These are phyloP conservation scores for Epichloe typhina DNA, from an alignment of 2,329 filamentous ascomycete species.

Conservation along the genomic window DNA sequence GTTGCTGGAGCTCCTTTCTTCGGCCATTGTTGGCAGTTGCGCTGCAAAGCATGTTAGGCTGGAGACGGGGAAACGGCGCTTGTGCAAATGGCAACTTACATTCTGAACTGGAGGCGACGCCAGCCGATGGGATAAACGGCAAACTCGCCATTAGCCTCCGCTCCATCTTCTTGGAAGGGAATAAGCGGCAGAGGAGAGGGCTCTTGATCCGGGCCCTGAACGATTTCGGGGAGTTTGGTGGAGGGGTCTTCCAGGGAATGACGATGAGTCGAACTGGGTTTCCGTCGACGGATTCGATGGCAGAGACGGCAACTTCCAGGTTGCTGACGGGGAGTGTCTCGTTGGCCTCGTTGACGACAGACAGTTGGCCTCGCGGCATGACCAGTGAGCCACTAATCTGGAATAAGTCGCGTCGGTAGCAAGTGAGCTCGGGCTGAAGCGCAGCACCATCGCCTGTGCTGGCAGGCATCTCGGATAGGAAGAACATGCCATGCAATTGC, in stretches of 20 bases:
- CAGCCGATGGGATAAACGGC: constrained; percentile 88
- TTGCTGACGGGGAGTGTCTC: constrained; percentile 70
- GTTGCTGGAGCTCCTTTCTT: constrained; percentile 88
- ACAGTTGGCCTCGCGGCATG: constrained; percentile 63
- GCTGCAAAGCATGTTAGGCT: constrained; percentile 25
- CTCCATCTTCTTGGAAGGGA: constrained; percentile 48
- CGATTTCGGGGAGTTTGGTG: constrained; percentile 58
- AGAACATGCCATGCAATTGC: constrained; percentile 82
- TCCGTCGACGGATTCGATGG: constrained; percentile 88
- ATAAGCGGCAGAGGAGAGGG: constrained; percentile 69
- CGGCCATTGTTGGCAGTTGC: constrained; percentile 94
- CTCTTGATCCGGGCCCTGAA: constrained; percentile 62
- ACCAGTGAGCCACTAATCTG: constrained; percentile 88
- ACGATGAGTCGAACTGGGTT: constrained; percentile 89
- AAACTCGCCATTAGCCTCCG: constrained; percentile 59
- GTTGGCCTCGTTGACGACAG: constrained; percentile 70
- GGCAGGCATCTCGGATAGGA: constrained; percentile 66
- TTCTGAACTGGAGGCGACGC: constrained; percentile 86
- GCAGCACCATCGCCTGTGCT: constrained; percentile 42
- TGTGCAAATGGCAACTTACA: constrained; percentile 37
- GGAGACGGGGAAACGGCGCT: constrained; percentile 15
- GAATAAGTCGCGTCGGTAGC: constrained; percentile 90
- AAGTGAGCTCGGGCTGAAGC: constrained; percentile 73
- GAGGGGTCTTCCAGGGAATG: constrained; percentile 94
- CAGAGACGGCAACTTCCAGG: constrained; percentile 80